phyloP scores from a whole-genome alignment of 1,284 basidiomycete species.

The Cronartium quercuum region DNA sequence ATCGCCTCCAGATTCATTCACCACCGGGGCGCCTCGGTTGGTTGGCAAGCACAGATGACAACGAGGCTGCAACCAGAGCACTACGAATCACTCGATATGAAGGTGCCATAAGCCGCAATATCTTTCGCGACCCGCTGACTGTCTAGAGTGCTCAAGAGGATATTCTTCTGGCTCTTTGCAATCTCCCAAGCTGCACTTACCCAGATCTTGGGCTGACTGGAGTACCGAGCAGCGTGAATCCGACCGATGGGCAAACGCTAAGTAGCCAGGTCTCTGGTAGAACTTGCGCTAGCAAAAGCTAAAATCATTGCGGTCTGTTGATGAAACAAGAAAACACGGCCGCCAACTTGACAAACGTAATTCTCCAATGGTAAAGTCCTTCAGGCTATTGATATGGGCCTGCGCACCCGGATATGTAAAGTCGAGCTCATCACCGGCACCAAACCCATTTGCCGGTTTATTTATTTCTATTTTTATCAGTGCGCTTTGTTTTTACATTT shows the following conservation, averaged over 20 bases:
- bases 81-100: constrained; percentile 1
- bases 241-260: background rate
- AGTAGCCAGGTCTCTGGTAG: background rate
- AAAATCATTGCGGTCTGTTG: background rate
- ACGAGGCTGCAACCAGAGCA: background rate
- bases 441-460: background rate
- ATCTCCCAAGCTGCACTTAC: background rate
- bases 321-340: background rate
- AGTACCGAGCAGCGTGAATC: background rate
- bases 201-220: background rate
- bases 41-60: background rate
- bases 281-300: background rate
- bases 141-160: background rate
- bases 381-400: background rate
- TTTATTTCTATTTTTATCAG: no score
- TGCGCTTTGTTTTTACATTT: no score
- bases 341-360: background rate
- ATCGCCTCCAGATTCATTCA: background rate
- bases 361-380: background rate
- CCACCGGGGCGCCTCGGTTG: background rate
- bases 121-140: background rate
- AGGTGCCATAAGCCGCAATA: background rate
- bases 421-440: background rate
- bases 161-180: background rate
- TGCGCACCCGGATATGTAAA: background rate